Base-by-base conservation (phyloP, 2,329 filamentous ascomycete genomes). In the Sordariomycetes sp. region DNA sequence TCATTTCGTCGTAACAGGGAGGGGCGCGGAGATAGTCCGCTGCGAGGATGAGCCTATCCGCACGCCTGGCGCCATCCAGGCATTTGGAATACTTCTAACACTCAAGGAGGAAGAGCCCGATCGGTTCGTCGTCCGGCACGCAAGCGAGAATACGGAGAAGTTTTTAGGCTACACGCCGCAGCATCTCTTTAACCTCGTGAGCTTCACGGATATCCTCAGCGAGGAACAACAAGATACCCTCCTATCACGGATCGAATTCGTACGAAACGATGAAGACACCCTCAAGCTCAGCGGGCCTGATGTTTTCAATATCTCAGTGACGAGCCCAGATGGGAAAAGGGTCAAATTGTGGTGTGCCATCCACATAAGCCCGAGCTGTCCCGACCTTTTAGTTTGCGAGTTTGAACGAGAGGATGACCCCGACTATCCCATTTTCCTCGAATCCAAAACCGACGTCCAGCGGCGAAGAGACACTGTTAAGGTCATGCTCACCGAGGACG, bases 41-140 rank as follows among this genome's bases (percentile, higher is more conserved):
- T 96, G 90, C 65, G 90, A 96, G 68, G 90, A 96, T 64, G 90
- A 96, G 64, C 90, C 90, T 0, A 95, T 96, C 28, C 89, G 92
- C 62, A 86, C 90, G 1, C 90, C 90, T 1, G 90, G 90, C 36
- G 87, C 88, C 1, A 72, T 91, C 0, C 90, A 96, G 67, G 77
- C 81, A 1, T 96, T 95, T 63, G 90, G 90, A 1, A 75, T 88
- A 3, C 73, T 96, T 25, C 64, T 96, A 35, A 89, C 85, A 0
- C 69, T 96, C 22, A 80, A 84, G 57, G 87, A 91, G 66, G 83
- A 89, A 57, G 66, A 72, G 0, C 84, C 87, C 42, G 86, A 85
- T 2, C 81, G 79, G 45, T 78, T 94, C 12, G 67, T 81, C 1
- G 86, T 91, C 13, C 81, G 87, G 17, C 79, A 89, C 34, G 87